Percentiles rank a stretch among this genome's conserved stretches.
These are phyloP conservation scores for Herpetospermum pedunculosum DNA, from an alignment of 306 rosid genomes.

Conservation along the genomic window DNA sequence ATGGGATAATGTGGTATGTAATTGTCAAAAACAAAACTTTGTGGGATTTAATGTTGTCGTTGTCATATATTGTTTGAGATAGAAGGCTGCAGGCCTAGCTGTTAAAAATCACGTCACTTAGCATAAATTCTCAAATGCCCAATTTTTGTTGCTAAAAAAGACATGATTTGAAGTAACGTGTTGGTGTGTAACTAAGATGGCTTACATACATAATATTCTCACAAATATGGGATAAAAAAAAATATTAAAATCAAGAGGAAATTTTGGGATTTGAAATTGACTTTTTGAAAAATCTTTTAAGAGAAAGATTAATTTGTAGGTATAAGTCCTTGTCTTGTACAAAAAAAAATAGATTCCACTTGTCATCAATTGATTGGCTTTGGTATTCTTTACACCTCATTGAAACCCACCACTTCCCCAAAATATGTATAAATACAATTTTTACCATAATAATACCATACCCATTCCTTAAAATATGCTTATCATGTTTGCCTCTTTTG, in stretches of 20 bases:
- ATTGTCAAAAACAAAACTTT: not conserved
- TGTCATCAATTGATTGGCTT: not conserved
- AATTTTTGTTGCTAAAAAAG: not conserved
- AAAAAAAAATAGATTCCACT: not conserved
- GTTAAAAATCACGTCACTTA: not conserved
- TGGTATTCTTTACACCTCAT: not conserved
- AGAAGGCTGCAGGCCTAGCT: not conserved
- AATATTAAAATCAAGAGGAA: not conserved
- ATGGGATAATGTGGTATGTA: not conserved
- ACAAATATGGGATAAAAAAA: not conserved
- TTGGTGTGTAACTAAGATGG: slow-evolving; percentile 5
- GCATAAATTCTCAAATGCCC: slow-evolving; percentile 1
- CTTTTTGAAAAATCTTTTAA: not conserved
- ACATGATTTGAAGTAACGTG: slow-evolving; percentile 12
- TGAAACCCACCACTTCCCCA: not conserved
- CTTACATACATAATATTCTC: slow-evolving; percentile 6
- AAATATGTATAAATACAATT: not conserved
- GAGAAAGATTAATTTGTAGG: not conserved
- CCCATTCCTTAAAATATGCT: not conserved
- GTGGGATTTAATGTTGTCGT: not conserved
- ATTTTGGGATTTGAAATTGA: slow-evolving; percentile 1
- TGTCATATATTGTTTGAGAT: not conserved
- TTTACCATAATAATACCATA: not conserved
- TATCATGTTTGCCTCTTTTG: not conserved
- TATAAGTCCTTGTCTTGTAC: not conserved